phyloP scores from a whole-genome alignment of 1,284 basidiomycete genomes.

The Melampsora americana region DNA sequence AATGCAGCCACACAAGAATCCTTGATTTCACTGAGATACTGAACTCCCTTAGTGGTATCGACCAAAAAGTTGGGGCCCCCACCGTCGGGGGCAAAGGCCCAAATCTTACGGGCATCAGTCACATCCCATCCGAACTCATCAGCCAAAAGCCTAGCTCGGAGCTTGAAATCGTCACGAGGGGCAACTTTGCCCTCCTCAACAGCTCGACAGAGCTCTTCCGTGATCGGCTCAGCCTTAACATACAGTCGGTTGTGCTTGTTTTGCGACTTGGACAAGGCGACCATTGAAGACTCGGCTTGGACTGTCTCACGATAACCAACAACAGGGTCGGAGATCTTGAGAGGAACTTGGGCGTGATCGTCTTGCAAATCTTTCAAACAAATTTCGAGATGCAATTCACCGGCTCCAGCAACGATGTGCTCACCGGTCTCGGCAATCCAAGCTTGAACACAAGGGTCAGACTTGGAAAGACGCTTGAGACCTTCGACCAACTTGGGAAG shows the following conservation, averaged over 20 bases:
- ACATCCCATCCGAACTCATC: slow-evolving; percentile 99
- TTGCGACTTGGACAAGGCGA: slow-evolving; percentile 97
- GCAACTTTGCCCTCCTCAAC: slow-evolving; percentile 84
- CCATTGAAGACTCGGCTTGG: slow-evolving; percentile 89
- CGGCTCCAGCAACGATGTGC: slow-evolving; percentile 98
- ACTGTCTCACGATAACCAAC: slow-evolving; percentile 98
- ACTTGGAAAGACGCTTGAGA: slow-evolving; percentile 99
- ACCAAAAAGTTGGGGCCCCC: slow-evolving; percentile 95
- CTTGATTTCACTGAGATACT: slow-evolving; percentile 92
- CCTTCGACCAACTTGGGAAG: slow-evolving; percentile 99
- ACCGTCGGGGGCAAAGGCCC: slow-evolving; percentile 99
- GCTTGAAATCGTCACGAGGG: slow-evolving; percentile 96
- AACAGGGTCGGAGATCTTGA: slow-evolving; percentile 98
- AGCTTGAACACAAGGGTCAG: slow-evolving; percentile 97
- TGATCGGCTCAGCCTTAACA: slow-evolving; percentile 85
- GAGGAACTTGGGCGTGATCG: slow-evolving; percentile 97
- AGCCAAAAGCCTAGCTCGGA: slow-evolving; percentile 88
- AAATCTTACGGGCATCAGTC: slow-evolving; percentile 98
- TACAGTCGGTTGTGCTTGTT: slow-evolving; percentile 99
- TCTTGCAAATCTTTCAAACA: slow-evolving; percentile 99
- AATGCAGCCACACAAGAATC: slow-evolving; percentile 98
- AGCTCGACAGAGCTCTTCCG: slow-evolving; percentile 87
- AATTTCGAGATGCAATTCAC: slow-evolving; percentile 98
- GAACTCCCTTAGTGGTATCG: slow-evolving; percentile 98
- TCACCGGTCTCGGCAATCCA: slow-evolving; percentile 91